Base-by-base conservation (phyloP, 768 basidiomycete species). In the Rhodotorula taiwanensis region DNA sequence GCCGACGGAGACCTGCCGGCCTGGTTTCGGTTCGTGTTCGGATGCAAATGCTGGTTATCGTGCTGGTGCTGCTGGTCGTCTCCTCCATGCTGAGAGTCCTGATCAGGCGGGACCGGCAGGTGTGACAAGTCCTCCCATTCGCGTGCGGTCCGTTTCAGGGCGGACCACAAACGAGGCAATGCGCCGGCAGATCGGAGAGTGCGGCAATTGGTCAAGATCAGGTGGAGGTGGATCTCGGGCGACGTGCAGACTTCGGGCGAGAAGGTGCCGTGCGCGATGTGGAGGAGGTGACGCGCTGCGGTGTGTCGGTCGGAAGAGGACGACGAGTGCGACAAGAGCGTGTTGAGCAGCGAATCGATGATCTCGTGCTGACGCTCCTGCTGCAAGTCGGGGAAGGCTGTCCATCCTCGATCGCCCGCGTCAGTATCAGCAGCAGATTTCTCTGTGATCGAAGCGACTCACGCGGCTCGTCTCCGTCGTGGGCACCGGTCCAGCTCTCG, bases 121-220 rank as follows among this genome's bases (percentile, higher is more conserved):
- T n/a, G 15, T 21, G 43, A 44, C 13, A 44, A 54, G 18, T 49
- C 53, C 25, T 66, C 71, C 72, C 72, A 73, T 23, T 72, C 59
- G 4, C 34, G 81, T 58, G 84, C 85, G 7, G 91, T 91, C 63
- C 91, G 87, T 77, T 90, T 91, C 77, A 97, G 81, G 10, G 89
- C 91, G 72, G 88, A 85, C 21, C 94, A 81, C 27, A 97, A 86
- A 61, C 81, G 83, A 71, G 82, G 83, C 34, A 97, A 77, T 25
- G 92, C 93, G 75, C 94, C 89, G 0, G 86, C 86, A 27, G 81
- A 79, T 53, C 91, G 83, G 3, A 98, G 85, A 25, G 88, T 79
- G 74, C 87, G 89, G 74, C 87, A 88, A 74, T 97, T 94, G 76
- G 94, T 87, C 64, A 93, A 87, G 71, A 99, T 88, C 86, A 91